Percentiles rank a stretch among this genome's conserved stretches.
These are phyloP conservation scores for Cladochytrium replicatum DNA, from an alignment of 192 early-diverging fungal species.

Conservation along the genomic window DNA sequence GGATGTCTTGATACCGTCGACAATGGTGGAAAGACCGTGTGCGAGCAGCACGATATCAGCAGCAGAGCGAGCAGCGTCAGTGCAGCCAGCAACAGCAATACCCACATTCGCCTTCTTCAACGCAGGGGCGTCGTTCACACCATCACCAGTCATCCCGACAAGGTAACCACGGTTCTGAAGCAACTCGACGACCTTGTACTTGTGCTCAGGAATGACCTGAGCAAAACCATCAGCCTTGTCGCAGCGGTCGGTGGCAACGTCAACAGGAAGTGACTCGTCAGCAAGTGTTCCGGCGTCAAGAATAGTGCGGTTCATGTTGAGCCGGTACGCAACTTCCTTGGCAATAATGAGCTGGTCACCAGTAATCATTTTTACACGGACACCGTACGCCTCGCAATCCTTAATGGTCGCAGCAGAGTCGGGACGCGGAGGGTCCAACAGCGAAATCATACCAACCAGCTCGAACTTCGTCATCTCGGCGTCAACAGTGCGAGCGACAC, in stretches of 20 bases:
- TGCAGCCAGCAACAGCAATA: conserved; percentile 94
- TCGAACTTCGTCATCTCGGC: conserved; percentile 57
- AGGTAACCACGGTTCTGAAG: conserved; percentile 79
- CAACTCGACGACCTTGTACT: conserved; percentile 92
- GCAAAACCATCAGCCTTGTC: conserved; percentile 90
- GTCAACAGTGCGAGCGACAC: conserved; percentile 73
- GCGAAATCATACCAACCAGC: conserved; percentile 83
- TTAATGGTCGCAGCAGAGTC: conserved; percentile 81
- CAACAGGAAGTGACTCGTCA: conserved; percentile 58
- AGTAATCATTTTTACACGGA: conserved; percentile 89
- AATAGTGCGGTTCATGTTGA: conserved; percentile 87
- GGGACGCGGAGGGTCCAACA: conserved; percentile 81
- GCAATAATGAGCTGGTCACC: conserved; percentile 85
- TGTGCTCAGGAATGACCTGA: conserved; percentile 97
- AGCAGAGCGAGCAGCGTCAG: conserved; percentile 92
- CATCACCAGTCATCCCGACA: conserved; percentile 95
- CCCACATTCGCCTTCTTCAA: conserved; percentile 97
- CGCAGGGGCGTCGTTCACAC: conserved; percentile 96
- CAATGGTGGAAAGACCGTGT: conserved; percentile 84
- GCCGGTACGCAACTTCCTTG: conserved; percentile 81
- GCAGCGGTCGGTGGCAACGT: conserved; percentile 76
- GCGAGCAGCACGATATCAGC: conserved; percentile 93
- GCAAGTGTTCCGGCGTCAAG: conserved; percentile 79
- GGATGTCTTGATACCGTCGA: conserved; percentile 82
- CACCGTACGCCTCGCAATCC: conserved; percentile 75